phyloP scores from a whole-genome alignment of 1,139 yeast genomes.

The Schwanniomyces etchellsii region DNA sequence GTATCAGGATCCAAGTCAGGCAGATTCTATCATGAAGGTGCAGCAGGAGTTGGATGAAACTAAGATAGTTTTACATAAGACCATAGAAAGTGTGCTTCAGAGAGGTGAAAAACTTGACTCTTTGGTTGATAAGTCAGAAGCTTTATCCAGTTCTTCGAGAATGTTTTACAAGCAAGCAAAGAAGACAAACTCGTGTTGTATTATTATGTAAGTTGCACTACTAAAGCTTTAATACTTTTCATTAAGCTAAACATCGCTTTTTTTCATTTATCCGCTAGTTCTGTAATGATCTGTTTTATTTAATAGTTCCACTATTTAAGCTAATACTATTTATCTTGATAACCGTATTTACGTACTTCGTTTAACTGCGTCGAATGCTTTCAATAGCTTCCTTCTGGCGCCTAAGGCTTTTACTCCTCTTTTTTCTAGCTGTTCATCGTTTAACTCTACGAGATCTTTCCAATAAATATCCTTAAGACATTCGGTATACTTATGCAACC shows the following conservation, averaged over 20 bases:
- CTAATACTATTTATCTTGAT: background rate
- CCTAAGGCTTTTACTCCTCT: slow-evolving; percentile 92
- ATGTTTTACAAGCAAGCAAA: slow-evolving; percentile 97
- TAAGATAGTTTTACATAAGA: slow-evolving; percentile 90
- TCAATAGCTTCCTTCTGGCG: slow-evolving; percentile 85
- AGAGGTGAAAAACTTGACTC: slow-evolving; percentile 96
- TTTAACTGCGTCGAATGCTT: slow-evolving; percentile 81
- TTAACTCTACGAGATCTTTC: slow-evolving; percentile 69
- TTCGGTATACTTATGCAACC: slow-evolving; percentile 91
- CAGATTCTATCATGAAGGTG: slow-evolving; percentile 94
- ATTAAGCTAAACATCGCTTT: background rate
- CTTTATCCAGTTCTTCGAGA: slow-evolving; percentile 79
- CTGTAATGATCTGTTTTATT: background rate
- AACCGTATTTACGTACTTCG: background rate
- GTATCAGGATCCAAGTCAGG: slow-evolving; percentile 96
- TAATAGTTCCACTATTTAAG: background rate
- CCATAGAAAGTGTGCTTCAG: slow-evolving; percentile 89
- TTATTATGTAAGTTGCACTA: slow-evolving; percentile 61
- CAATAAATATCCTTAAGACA: slow-evolving; percentile 71
- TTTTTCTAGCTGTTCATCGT: slow-evolving; percentile 63
- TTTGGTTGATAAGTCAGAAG: slow-evolving; percentile 91
- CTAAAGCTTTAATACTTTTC: slow-evolving; percentile 1
- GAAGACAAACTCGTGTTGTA: slow-evolving; percentile 95
- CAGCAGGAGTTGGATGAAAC: slow-evolving; percentile 98
- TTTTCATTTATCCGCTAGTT: background rate